phyloP scores from a whole-genome alignment of 352 stramenopile species.

The Phytophthora pluvialis region DNA sequence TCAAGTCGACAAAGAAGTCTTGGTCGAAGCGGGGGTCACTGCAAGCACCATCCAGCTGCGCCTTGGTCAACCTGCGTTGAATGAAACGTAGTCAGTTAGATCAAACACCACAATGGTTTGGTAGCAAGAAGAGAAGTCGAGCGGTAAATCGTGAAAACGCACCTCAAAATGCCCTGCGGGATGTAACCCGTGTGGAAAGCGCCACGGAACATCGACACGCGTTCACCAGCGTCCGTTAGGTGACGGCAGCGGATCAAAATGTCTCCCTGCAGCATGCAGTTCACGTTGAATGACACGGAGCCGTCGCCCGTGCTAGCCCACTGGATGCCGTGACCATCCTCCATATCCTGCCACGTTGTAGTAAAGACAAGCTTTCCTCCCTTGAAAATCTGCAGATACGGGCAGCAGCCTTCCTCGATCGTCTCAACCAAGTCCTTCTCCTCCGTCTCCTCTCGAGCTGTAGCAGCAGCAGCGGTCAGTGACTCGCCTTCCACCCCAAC shows the following conservation, averaged over 20 bases:
- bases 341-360: conserved; percentile 89
- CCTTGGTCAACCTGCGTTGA: conserved; percentile 91
- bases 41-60: conserved; percentile 96
- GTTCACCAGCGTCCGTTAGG: conserved; percentile 87
- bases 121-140: not conserved
- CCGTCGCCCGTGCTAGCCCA: conserved; percentile 92
- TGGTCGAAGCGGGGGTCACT: conserved; percentile 93
- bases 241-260: conserved; percentile 97
- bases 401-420: conserved; percentile 92
- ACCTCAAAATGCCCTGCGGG: conserved; percentile 93
- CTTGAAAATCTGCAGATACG: conserved; percentile 99
- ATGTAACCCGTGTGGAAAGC: conserved; percentile 99
- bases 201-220: conserved; percentile 97
- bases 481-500: conserved; percentile 41
- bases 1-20: conserved; percentile 97
- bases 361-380: conserved; percentile 96
- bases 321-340: conserved; percentile 88
- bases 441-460: conserved; percentile 25
- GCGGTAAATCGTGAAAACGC: conserved; percentile 9
- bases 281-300: conserved; percentile 93
- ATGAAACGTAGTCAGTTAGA: not conserved
- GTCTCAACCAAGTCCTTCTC: conserved; percentile 67
- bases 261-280: conserved; percentile 97
- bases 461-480: conserved; percentile 19
- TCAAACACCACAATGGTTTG: not conserved